A percentile compares a stretch with the other conserved stretches of the same genome.
These are phyloP conservation scores for Chytriomyces sp. DNA, from an alignment of 192 early-diverging fungal species.

Conservation along the genomic window DNA sequence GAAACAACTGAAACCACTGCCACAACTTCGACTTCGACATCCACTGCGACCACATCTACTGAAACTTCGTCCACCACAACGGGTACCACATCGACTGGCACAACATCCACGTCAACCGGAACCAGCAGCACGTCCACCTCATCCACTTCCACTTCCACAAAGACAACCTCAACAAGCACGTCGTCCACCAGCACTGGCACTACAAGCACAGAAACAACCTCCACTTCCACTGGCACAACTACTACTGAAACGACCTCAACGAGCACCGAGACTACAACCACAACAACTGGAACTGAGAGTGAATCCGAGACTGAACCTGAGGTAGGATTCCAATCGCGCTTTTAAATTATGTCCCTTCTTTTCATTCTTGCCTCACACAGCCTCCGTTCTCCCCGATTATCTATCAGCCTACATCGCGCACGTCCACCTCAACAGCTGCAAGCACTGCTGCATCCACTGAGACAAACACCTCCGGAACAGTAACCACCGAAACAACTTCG, in stretches of 20 bases:
- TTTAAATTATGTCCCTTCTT: no score
- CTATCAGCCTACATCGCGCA: not conserved
- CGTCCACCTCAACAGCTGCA: not conserved
- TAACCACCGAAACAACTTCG: not conserved
- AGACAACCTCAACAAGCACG: no score
- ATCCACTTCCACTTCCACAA: constrained; percentile 1
- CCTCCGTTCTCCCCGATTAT: not conserved
- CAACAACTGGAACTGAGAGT: not conserved
- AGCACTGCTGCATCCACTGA: not conserved
- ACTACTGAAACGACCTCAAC: constrained; percentile 38
- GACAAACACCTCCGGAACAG: not conserved
- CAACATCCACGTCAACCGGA: no score
- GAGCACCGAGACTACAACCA: not conserved
- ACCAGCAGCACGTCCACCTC: not conserved
- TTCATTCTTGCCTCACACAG: no score
- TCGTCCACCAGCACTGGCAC: not conserved
- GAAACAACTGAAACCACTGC: not conserved
- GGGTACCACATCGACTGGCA: not conserved
- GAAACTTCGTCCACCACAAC: not conserved
- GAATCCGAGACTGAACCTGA: not conserved
- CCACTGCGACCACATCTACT: not conserved
- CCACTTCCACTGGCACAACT: constrained; percentile 24
- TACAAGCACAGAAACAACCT: constrained; percentile 8
- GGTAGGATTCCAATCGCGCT: no score
- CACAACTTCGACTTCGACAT: not conserved